Conservation (phyloP, 805 yeast genomes). For the Wickerhamiella alocasiicola region DNA sequence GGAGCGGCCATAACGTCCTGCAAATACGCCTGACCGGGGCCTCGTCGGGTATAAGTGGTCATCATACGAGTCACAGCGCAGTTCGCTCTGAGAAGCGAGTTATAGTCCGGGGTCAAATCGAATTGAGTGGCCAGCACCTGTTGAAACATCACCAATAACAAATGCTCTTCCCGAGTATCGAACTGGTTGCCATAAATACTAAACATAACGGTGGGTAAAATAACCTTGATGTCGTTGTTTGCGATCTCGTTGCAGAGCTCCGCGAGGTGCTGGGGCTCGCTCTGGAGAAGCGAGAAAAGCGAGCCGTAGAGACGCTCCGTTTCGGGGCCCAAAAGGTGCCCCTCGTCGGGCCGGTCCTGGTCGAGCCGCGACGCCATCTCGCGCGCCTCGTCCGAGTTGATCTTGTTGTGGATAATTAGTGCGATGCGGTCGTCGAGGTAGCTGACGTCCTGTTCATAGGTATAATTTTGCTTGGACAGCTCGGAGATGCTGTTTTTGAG, state of each 20-base stretch:
- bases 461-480: slow-evolving; percentile 28
- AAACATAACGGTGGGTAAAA: slow-evolving; percentile 32
- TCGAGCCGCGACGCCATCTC: slow-evolving; percentile 27
- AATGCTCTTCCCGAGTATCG: slow-evolving; percentile 31
- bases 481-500: slow-evolving; percentile 28
- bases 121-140: slow-evolving; percentile 29
- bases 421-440: slow-evolving; percentile 31
- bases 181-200: slow-evolving; percentile 32
- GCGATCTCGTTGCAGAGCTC: slow-evolving; percentile 25
- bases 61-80: slow-evolving; percentile 32
- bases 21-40: slow-evolving; percentile 30
- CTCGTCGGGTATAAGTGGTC: slow-evolving; percentile 31
- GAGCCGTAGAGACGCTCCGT: slow-evolving; percentile 26
- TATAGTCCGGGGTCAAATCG: slow-evolving; percentile 27
- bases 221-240: slow-evolving; percentile 29
- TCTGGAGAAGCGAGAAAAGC: slow-evolving; percentile 29
- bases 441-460: slow-evolving; percentile 30
- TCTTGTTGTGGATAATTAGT: slow-evolving; percentile 29
- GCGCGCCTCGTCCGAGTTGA: slow-evolving; percentile 28
- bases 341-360: slow-evolving; percentile 9
- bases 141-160: slow-evolving; percentile 29
- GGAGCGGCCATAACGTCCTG: slow-evolving; percentile 24
- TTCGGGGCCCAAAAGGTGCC: slow-evolving; percentile 13
- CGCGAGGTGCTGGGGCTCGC: slow-evolving; percentile 30
- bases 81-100: slow-evolving; percentile 29